These are phyloP conservation scores for Chamaecrista fasciculata DNA, from an alignment of 306 rosid species.

Conservation along the genomic window DNA sequence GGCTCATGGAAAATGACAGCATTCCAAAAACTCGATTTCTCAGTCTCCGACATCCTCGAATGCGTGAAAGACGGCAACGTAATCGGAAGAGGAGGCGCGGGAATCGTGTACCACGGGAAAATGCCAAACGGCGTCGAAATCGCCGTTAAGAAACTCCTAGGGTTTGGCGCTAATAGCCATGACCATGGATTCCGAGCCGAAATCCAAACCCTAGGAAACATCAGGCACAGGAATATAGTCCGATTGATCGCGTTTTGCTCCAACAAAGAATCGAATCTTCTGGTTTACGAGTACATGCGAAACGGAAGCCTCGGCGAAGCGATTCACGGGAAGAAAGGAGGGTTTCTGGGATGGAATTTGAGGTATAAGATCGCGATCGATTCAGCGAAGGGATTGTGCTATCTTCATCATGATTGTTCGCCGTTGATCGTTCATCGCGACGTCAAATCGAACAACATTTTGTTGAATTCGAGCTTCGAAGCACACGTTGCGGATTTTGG, in stretches of 20 bases:
- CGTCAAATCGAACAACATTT: constrained; percentile 82
- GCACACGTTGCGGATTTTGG: constrained; percentile 94
- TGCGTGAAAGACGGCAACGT: constrained; percentile 86
- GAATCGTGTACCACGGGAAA: constrained; percentile 87
- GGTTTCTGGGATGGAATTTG: constrained; percentile 62
- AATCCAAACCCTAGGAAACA: constrained; percentile 81
- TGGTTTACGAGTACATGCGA: constrained; percentile 85
- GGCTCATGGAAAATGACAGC: constrained; percentile 78
- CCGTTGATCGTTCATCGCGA: constrained; percentile 81
- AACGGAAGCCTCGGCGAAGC: constrained; percentile 91
- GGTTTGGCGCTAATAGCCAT: constrained; percentile 58
- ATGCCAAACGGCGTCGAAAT: constrained; percentile 80
- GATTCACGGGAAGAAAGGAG: constrained; percentile 60
- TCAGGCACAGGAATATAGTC: constrained; percentile 84
- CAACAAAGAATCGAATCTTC: constrained; percentile 68
- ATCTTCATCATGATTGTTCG: constrained; percentile 88
- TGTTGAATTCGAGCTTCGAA: constrained; percentile 72
- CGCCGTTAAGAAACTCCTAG: constrained; percentile 78
- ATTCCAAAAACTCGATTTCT: constrained; percentile 71
- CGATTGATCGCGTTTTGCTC: constrained; percentile 76
- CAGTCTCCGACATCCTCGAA: constrained; percentile 63
- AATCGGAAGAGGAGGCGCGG: constrained; percentile 91
- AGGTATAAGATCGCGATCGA: constrained; percentile 78
- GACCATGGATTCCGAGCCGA: constrained; percentile 87
- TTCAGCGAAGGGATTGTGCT: constrained; percentile 79